A percentile compares a stretch with the other conserved stretches of the same genome.
These are phyloP conservation scores for Ambrosia hybrid DNA, from an alignment of 140 eudicot genomes.

Conservation along the genomic window DNA sequence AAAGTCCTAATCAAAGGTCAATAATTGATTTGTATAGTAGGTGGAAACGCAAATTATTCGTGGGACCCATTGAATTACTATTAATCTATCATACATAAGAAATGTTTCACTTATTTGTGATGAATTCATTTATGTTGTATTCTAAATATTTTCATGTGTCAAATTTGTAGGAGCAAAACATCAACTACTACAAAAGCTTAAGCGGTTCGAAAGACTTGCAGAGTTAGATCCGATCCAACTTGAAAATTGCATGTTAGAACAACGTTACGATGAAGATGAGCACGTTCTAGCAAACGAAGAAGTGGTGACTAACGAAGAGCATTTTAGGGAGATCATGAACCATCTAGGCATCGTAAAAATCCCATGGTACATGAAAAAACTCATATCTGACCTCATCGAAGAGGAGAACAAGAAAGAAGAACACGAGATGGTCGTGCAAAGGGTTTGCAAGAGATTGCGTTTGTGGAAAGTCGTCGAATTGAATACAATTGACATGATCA, in stretches of 20 bases:
- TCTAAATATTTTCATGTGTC: not conserved
- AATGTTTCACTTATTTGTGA: not conserved
- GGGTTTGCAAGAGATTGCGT: slow-evolving; percentile 58
- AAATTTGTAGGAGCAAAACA: slow-evolving; percentile 58
- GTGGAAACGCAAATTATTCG: slow-evolving; percentile 22
- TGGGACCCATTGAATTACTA: slow-evolving; percentile 18
- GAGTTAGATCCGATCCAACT: slow-evolving; percentile 76
- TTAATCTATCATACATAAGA: not conserved
- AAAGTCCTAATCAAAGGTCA: not conserved
- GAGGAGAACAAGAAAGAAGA: slow-evolving; percentile 46
- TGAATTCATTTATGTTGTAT: not conserved
- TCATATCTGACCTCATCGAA: slow-evolving; percentile 47
- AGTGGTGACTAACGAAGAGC: slow-evolving; percentile 16
- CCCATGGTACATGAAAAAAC: slow-evolving; percentile 55
- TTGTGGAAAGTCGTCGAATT: slow-evolving; percentile 62
- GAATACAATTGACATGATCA: slow-evolving; percentile 81
- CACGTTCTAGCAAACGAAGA: slow-evolving; percentile 15
- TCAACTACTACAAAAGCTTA: slow-evolving; percentile 65
- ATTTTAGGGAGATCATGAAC: slow-evolving; percentile 30
- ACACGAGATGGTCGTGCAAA: slow-evolving; percentile 29
- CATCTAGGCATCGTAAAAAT: slow-evolving; percentile 38
- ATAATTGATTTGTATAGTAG: not conserved
- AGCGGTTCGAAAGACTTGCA: slow-evolving; percentile 67
- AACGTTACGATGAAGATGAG: slow-evolving; percentile 25
- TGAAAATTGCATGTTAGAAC: slow-evolving; percentile 60